Conservation (phyloP, 108 stramenopile genomes). For the Schizochytrium sp. region DNA sequence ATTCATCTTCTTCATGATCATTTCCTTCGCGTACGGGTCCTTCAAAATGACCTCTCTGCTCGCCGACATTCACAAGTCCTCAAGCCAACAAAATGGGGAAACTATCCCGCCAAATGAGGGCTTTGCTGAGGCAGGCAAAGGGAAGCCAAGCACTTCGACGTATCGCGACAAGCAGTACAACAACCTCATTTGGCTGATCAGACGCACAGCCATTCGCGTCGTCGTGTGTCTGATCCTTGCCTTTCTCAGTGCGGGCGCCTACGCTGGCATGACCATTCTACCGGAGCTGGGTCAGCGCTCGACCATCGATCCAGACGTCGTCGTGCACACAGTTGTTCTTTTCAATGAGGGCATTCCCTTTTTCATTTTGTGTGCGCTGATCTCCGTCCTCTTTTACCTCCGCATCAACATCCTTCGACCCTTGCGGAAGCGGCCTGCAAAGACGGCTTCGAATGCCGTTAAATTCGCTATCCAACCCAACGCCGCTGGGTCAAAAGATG, state of each 20-base stretch:
- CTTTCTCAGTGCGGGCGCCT: neutral
- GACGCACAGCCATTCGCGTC: neutral
- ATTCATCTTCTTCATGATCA: neutral
- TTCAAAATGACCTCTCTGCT: neutral
- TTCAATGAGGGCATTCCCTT: neutral
- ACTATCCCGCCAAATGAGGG: neutral
- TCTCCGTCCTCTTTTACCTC: no score
- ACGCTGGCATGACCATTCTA: neutral
- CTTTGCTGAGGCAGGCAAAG: neutral
- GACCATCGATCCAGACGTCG: neutral
- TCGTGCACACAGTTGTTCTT: neutral
- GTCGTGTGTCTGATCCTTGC: neutral
- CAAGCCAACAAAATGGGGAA: neutral
- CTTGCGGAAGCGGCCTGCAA: no score
- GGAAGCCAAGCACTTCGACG: neutral
- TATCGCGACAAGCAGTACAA: neutral
- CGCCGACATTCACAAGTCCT: neutral
- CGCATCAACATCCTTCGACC: no score
- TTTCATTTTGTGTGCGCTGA: neutral
- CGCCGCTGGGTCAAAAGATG: no score
- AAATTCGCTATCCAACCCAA: no score
- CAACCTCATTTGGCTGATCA: neutral
- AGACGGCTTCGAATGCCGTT: no score
- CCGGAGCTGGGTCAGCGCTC: neutral
- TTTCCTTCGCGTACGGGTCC: neutral